Percentiles rank a stretch among this genome's conserved stretches.
phyloP scores from a whole-genome alignment of 169 alveolate species.

The Amoebophrya sp. region DNA sequence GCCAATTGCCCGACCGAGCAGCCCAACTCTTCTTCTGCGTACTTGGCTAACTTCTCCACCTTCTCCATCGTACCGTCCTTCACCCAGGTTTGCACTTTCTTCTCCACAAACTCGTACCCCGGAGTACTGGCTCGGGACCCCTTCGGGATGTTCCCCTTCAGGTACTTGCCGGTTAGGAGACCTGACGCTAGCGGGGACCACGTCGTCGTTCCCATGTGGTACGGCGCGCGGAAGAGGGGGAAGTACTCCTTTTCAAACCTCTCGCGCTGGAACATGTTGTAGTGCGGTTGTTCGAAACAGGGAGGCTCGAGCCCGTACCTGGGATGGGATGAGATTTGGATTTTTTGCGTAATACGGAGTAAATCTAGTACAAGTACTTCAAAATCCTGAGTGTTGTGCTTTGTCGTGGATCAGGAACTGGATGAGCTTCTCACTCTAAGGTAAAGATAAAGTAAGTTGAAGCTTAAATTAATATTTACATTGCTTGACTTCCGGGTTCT shows the following conservation, averaged over 20 bases:
- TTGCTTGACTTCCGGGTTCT: too few species aligned
- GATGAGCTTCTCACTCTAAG: too few species aligned
- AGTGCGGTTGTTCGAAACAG: slow-evolving; percentile 38
- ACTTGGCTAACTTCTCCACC: neutral
- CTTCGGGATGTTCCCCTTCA: slow-evolving; percentile 8
- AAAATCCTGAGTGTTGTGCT: too few species aligned
- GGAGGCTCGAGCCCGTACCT: slow-evolving; percentile 19
- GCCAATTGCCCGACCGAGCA: neutral
- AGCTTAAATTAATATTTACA: too few species aligned
- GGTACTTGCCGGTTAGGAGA: slow-evolving; percentile 36
- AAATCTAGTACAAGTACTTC: too few species aligned
- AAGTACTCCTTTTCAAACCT: slow-evolving; percentile 36
- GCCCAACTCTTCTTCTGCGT: neutral
- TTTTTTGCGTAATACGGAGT: too few species aligned
- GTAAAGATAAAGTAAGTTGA: too few species aligned
- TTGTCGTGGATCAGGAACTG: too few species aligned
- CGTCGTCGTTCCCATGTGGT: slow-evolving; percentile 36
- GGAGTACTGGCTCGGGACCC: neutral
- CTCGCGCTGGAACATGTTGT: slow-evolving; percentile 38
- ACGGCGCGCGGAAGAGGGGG: neutral
- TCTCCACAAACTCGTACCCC: neutral
- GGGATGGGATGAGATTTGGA: too few species aligned
- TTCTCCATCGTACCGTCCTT: neutral
- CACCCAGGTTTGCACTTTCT: neutral
- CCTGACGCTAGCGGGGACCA: slow-evolving; percentile 42